Base-by-base conservation (phyloP, 2,329 filamentous ascomycete species). In the Harringtonia lauricola region DNA sequence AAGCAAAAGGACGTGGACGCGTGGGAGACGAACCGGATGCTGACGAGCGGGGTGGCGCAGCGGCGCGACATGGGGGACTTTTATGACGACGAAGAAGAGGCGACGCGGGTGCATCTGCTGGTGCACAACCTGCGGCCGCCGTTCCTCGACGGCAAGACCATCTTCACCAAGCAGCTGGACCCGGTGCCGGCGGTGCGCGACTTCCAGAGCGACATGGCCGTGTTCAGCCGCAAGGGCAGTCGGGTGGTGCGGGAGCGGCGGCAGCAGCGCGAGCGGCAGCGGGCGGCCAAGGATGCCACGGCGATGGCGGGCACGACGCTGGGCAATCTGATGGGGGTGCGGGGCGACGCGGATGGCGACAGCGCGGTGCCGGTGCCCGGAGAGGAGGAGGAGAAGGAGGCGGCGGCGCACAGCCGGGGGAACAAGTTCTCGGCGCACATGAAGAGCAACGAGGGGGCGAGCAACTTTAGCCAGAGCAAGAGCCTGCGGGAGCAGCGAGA, bases 21-120 rank as follows among this genome's bases (percentile, higher is more conserved):
- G 0, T 98, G 92, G 92, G 94, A 98, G 63, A 92, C 90, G 15
- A 98, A 98, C 60, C 85, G 92, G 47, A 96, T 98, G 92, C 72
- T 98, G 48, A 92, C 89, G 1, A 95, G 89, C 18, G 90, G 90
- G 45, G 89, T 98, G 17, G 92, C 92, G 17, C 94, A 98, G 62
- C 72, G 90, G 56, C 72, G 87, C 52, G 86, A 92, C 55, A 78
- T 87, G 58, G 81, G 81, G 21, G 74, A 77, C 39, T 87, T 92
- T 57, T 94, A 95, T 55, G 82, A 83, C 41, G 83, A 94, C 51
- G 92, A 98, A 50, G 84, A 95, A 39, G 92, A 98, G 57, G 80
- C 79, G 21, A 94, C 83, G 8, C 75, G 94, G 48, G 79, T 96
- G 14, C 92, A 98, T 66, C 67, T 98, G 33, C 68, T 98, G 9